phyloP scores from a whole-genome alignment of 2,329 filamentous ascomycete genomes.

The Nemania serpens region DNA sequence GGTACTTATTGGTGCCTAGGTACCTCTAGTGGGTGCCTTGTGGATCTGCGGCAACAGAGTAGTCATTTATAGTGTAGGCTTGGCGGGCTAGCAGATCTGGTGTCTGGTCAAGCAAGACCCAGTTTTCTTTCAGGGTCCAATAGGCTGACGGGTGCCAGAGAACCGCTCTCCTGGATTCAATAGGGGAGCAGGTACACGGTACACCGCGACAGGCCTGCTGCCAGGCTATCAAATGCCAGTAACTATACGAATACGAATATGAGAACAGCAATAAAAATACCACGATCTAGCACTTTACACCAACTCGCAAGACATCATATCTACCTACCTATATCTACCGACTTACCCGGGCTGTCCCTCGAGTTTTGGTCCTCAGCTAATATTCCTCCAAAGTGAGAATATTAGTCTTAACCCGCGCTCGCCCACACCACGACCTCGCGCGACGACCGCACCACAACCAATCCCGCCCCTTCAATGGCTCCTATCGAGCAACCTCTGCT shows the following conservation, averaged over 20 bases:
- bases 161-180: conserved; percentile 12
- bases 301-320: too few relatives aligned
- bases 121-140: conserved; percentile 13
- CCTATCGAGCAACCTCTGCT: conserved; percentile 50
- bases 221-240: too few relatives aligned
- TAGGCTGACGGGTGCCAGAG: too few relatives aligned
- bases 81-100: not conserved
- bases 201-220: too few relatives aligned
- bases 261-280: not conserved
- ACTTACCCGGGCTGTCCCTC: too few relatives aligned
- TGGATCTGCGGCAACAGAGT: not conserved
- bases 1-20: too few relatives aligned
- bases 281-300: not conserved
- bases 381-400: too few relatives aligned
- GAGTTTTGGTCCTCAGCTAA: too few relatives aligned
- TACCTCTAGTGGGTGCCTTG: not conserved
- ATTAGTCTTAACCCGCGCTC: too few relatives aligned
- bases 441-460: not conserved
- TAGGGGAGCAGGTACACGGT: not conserved
- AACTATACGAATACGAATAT: conserved; percentile 22
- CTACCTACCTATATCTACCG: too few relatives aligned
- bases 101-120: conserved; percentile 3
- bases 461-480: conserved; percentile 19
- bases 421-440: not conserved
- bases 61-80: too few relatives aligned